These are phyloP conservation scores for Lactarius indigo DNA, from an alignment of 768 basidiomycete genomes.

Conservation along the genomic window DNA sequence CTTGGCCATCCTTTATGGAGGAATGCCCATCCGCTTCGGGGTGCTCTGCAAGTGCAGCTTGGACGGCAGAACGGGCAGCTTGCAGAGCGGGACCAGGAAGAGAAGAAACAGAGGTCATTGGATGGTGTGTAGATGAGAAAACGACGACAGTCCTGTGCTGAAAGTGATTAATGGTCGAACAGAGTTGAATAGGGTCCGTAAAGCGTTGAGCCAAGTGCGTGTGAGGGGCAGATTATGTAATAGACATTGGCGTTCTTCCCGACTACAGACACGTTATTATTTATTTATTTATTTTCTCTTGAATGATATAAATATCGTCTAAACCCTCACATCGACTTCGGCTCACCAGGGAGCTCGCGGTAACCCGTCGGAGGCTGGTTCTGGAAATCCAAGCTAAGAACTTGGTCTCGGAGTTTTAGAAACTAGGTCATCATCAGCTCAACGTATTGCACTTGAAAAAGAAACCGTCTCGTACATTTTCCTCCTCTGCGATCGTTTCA, in stretches of 20 bases:
- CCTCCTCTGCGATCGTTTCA: conserved; percentile 51
- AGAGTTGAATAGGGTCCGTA: neutral
- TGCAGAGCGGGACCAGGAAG: conserved; percentile 67
- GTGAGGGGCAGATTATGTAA: neutral
- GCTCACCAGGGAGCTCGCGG: conserved; percentile 6
- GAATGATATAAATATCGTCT: neutral
- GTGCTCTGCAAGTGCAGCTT: conserved; percentile 65
- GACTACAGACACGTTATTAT: neutral
- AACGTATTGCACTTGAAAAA: neutral
- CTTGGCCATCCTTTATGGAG: conserved; percentile 34
- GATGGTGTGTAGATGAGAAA: neutral
- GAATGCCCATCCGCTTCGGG: conserved; percentile 28
- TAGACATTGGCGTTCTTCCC: neutral
- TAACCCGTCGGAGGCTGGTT: conserved; percentile 11
- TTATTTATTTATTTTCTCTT: neutral
- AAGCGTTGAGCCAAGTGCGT: neutral
- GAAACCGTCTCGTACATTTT: conserved; percentile 38
- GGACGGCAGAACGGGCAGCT: conserved; percentile 75
- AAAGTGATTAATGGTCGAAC: neutral
- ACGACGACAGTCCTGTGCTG: neutral
- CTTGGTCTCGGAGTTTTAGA: conserved; percentile 24
- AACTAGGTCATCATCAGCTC: conserved; percentile 18
- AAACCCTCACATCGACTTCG: conserved; percentile 9
- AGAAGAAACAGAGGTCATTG: conserved; percentile 42
- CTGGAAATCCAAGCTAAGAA: conserved; percentile 14